A percentile compares a stretch with the other conserved stretches of the same genome.
These are phyloP conservation scores for Ilex aquifolium DNA, from an alignment of 257 asterid species.

Conservation along the genomic window DNA sequence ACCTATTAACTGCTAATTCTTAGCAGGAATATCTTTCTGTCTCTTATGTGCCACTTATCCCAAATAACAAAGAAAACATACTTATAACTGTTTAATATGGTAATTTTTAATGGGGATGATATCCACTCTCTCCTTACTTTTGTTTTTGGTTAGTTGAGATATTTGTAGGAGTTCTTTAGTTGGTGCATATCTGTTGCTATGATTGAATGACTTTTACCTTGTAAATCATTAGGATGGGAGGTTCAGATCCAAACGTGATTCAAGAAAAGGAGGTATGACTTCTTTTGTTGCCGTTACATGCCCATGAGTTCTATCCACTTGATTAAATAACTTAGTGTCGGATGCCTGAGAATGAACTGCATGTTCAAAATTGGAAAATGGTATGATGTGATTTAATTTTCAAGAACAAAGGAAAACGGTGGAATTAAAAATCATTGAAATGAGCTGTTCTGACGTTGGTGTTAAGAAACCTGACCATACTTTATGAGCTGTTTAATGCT, in stretches of 20 bases:
- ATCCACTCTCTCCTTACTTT: background rate
- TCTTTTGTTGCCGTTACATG: conserved; percentile 8
- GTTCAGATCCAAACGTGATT: conserved; percentile 95
- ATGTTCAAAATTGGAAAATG: too few relatives aligned
- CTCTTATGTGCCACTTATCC: too few relatives aligned
- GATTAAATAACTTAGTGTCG: conserved; percentile 3
- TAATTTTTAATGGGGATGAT: too few relatives aligned
- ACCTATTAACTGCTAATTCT: too few relatives aligned
- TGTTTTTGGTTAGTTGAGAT: conserved; percentile 4
- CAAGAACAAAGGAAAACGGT: too few relatives aligned
- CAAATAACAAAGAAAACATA: too few relatives aligned
- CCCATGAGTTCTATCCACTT: conserved; percentile 12
- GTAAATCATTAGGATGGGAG: conserved; percentile 79
- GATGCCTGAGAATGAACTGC: conserved; percentile 10
- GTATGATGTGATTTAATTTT: too few relatives aligned
- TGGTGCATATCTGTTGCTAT: conserved; percentile 14
- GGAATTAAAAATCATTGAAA: too few relatives aligned
- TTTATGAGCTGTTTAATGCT: background rate
- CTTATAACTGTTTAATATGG: too few relatives aligned
- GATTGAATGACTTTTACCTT: conserved; percentile 32
- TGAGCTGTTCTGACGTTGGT: background rate
- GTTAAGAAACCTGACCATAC: too few relatives aligned
- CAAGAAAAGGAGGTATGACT: conserved; percentile 91
- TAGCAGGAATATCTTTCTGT: too few relatives aligned
- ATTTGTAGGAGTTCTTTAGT: background rate